Conservation (phyloP, 306 rosid genomes). For the Dalbergia oliveri region DNA sequence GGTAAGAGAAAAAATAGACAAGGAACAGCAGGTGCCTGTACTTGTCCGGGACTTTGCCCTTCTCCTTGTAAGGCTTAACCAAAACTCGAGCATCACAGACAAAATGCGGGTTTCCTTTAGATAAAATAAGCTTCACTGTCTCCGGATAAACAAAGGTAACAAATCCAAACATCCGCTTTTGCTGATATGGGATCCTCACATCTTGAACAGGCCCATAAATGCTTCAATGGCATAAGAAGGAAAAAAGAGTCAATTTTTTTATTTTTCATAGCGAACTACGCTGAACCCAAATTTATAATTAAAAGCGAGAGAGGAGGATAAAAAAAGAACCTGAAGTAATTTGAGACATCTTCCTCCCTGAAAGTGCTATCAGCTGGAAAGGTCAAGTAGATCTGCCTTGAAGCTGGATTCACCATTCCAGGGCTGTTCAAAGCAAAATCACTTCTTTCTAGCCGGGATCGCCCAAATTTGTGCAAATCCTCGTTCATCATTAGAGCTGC, state of each 20-base stretch:
- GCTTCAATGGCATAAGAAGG: slow-evolving; percentile 53
- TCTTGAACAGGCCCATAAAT: slow-evolving; percentile 96
- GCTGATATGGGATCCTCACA: slow-evolving; percentile 98
- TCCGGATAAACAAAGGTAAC: slow-evolving; percentile 93
- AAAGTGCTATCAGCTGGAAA: slow-evolving; percentile 98
- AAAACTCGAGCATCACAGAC: slow-evolving; percentile 98
- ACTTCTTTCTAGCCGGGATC: slow-evolving; percentile 74
- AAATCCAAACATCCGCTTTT: slow-evolving; percentile 97
- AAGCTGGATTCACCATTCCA: slow-evolving; percentile 83
- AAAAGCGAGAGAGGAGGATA: not conserved
- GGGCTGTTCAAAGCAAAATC: slow-evolving; percentile 72
- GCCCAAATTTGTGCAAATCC: slow-evolving; percentile 78
- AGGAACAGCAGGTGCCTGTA: slow-evolving; percentile 65
- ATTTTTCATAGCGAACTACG: not conserved
- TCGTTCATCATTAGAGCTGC: slow-evolving; percentile 88
- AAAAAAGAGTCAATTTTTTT: not conserved
- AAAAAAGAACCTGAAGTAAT: slow-evolving; percentile 79
- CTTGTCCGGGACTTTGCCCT: slow-evolving; percentile 98
- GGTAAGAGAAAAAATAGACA: not conserved
- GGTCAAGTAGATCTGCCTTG: slow-evolving; percentile 97
- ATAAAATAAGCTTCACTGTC: slow-evolving; percentile 89
- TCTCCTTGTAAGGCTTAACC: slow-evolving; percentile 99
- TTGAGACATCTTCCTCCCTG: slow-evolving; percentile 96
- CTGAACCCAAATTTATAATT: not conserved
- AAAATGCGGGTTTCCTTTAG: slow-evolving; percentile 97